phyloP scores from a whole-genome alignment of 2,329 filamentous ascomycete species.

The Neofusicoccum kwambonambiense region DNA sequence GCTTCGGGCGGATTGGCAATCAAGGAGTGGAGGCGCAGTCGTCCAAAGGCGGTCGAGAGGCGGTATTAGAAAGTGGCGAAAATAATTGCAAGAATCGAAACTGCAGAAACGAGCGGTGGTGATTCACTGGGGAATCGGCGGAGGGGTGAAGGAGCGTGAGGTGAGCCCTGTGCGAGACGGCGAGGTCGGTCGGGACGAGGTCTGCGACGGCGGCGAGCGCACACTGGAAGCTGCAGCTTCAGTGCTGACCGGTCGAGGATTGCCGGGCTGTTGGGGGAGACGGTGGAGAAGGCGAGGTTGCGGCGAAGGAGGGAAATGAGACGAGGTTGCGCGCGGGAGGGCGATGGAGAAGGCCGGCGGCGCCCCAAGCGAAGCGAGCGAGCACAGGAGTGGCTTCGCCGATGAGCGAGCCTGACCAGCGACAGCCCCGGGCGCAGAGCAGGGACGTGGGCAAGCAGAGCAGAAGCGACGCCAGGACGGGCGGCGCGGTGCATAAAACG shows the following conservation, averaged over 20 bases:
- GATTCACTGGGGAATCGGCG: slow-evolving; percentile 35
- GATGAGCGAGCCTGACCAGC: slow-evolving; percentile 6
- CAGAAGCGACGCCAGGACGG: slow-evolving; percentile 14
- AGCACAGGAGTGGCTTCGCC: slow-evolving; percentile 16
- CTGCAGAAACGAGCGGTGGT: slow-evolving; percentile 31
- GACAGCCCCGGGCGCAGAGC: slow-evolving; percentile 10
- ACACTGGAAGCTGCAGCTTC: slow-evolving; percentile 29
- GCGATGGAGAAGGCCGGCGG: slow-evolving; percentile 13
- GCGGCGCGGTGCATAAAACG: slow-evolving; percentile 14
- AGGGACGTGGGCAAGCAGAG: slow-evolving; percentile 12
- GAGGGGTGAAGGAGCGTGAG: slow-evolving; percentile 32
- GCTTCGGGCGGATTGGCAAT: neutral
- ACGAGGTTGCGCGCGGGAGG: slow-evolving; percentile 18
- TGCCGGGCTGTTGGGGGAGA: slow-evolving; percentile 27
- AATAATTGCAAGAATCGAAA: slow-evolving; percentile 23
- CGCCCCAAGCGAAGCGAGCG: slow-evolving; percentile 15
- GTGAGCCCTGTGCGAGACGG: slow-evolving; percentile 23
- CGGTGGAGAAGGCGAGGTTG: slow-evolving; percentile 24
- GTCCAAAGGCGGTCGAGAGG: slow-evolving; percentile 22
- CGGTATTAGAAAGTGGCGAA: slow-evolving; percentile 16
- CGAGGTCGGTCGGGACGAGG: slow-evolving; percentile 19
- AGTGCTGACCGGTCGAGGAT: slow-evolving; percentile 36
- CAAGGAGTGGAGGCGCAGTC: slow-evolving; percentile 18
- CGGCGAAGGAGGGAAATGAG: slow-evolving; percentile 22
- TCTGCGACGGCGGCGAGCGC: slow-evolving; percentile 34